Percentiles rank a stretch among this genome's conserved stretches.
Conservation (phyloP, 2,329 filamentous ascomycete species). For the Fusarium sacchari region DNA sequence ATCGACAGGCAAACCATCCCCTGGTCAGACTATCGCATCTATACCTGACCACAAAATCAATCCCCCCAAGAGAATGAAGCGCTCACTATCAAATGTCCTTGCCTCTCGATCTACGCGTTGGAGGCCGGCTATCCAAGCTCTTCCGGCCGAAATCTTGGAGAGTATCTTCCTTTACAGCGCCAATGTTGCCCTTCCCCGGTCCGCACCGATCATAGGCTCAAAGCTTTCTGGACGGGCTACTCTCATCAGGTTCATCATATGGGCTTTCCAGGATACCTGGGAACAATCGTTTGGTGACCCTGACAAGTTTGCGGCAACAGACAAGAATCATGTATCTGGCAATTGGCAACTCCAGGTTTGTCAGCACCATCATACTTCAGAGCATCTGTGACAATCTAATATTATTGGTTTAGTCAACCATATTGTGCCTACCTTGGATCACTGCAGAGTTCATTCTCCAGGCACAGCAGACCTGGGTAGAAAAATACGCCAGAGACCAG, state of each 20-base stretch:
- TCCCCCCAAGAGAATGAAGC: constrained; percentile 42
- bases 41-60: background rate
- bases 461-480: constrained; percentile 60
- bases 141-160: constrained; percentile 65
- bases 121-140: constrained; percentile 45
- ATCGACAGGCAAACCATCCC: constrained; percentile 21
- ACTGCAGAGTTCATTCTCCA: constrained; percentile 58
- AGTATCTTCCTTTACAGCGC: constrained; percentile 61
- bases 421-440: constrained; percentile 58
- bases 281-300: constrained; percentile 50
- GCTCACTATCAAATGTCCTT: constrained; percentile 46
- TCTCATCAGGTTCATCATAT: constrained; percentile 50
- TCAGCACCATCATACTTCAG: background rate
- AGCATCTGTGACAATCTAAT: constrained; percentile 6
- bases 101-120: constrained; percentile 41
- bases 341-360: constrained; percentile 58
- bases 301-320: background rate
- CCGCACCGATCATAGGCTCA: constrained; percentile 56
- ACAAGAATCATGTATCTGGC: constrained; percentile 41
- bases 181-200: constrained; percentile 59
- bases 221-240: constrained; percentile 57
- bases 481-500: constrained; percentile 49
- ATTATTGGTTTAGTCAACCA: constrained; percentile 48
- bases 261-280: constrained; percentile 53
- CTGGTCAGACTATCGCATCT: background rate